A percentile compares a stretch with the other conserved stretches of the same genome.
These are phyloP conservation scores for Carex kokanica DNA, from an alignment of 176 grass and related monocot genomes.

Conservation along the genomic window DNA sequence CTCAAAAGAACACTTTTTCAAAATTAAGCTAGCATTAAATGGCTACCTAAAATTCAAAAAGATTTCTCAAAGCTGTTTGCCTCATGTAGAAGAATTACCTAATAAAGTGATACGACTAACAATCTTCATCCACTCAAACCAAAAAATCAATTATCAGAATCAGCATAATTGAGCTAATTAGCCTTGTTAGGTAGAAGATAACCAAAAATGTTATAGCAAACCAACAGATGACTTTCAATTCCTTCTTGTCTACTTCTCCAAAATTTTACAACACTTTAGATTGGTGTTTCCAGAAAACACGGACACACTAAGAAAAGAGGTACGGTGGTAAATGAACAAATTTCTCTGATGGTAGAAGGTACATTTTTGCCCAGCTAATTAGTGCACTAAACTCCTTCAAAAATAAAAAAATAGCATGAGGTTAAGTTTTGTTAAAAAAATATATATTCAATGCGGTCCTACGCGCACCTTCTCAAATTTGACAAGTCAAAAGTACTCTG, in stretches of 20 bases:
- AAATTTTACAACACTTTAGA: neutral
- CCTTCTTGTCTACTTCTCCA: neutral
- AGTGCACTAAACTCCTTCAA: neutral
- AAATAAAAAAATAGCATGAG: neutral
- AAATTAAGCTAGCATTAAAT: too few relatives aligned
- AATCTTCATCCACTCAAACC: slow-evolving; percentile 23
- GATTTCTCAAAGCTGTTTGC: slow-evolving; percentile 7
- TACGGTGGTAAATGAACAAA: neutral
- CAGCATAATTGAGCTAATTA: slow-evolving; percentile 21
- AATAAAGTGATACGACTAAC: slow-evolving; percentile 9
- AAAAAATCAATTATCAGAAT: slow-evolving; percentile 25
- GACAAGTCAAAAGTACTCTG: neutral
- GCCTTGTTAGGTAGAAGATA: neutral
- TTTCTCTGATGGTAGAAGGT: neutral
- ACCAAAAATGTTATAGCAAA: slow-evolving; percentile 11
- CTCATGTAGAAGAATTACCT: slow-evolving; percentile 9
- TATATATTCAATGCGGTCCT: neutral
- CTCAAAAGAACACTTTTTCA: slow-evolving; percentile 4
- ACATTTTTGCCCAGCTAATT: neutral
- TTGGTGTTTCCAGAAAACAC: neutral
- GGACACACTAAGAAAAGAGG: neutral
- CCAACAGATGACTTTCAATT: slow-evolving; percentile 17
- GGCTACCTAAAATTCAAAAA: neutral
- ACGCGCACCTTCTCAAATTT: neutral
- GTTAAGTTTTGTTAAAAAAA: neutral